phyloP scores from a whole-genome alignment of 257 asterid species.

The Solanum bulbocastanum region DNA sequence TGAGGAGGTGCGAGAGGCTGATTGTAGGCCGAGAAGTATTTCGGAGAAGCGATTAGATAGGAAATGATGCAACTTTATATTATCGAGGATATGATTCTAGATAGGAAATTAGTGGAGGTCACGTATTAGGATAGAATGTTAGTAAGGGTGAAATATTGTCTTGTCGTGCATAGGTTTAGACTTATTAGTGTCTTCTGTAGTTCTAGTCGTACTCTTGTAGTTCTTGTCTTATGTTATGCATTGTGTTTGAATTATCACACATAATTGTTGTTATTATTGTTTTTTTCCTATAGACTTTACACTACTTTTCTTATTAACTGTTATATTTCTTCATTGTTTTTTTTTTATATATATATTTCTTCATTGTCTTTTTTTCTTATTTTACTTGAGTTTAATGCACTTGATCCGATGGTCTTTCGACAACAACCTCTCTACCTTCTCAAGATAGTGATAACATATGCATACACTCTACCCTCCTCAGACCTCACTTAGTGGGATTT shows the following conservation, averaged over 20 bases:
- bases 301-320: too few species aligned
- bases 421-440: too few species aligned
- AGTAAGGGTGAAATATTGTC: background rate
- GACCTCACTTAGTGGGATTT: too few species aligned
- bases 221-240: too few species aligned
- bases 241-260: background rate
- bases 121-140: background rate
- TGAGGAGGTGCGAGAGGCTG: background rate
- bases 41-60: background rate
- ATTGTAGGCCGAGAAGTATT: background rate
- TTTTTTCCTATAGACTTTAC: background rate
- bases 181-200: background rate
- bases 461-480: fast-evolving
- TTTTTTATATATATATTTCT: too few species aligned
- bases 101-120: background rate
- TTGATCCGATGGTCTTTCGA: background rate
- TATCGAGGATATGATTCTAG: background rate
- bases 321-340: too few species aligned
- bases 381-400: background rate
- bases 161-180: background rate
- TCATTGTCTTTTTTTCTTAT: too few species aligned
- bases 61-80: background rate
- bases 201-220: background rate
- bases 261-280: too few species aligned
- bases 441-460: fast-evolving